Evolutionary conservation across 257 asterid species (phyloP), one percentile per base, ranked within the genome.

Genomic region (Scutellaria galericulata): DNA sequence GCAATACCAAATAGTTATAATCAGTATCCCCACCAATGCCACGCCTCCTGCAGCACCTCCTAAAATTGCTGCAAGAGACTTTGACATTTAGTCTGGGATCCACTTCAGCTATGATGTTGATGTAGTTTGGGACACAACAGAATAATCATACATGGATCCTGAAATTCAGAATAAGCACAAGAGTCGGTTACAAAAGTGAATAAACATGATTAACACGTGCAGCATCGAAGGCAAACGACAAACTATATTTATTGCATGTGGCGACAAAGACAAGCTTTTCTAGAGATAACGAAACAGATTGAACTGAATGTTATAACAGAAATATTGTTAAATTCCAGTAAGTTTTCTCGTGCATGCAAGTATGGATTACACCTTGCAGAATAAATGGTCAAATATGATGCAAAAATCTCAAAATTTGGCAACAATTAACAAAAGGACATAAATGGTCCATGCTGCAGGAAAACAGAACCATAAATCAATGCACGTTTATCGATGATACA

Each of bases 11-110:
- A 86, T 46, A 74, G 89, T 74, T 37, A 84, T 42, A 44, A 86
- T 18, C 40, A 88, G 68, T 68, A 85, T 68, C 76, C 83, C 95
- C 78, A 83, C 84, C 85, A 92, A 84, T 81, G 90, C 87, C 92
- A 87, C 89, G 88, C 86, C 96, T 91, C 97, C 96, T 92, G 96
- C 98, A 92, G 94, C 98, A 81, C 96, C 96, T 77, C 96, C 98
- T 71, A 90, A 22, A 77, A 92, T 88, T 81, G 90, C 96, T 87
- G 96, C 98, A 92, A 88, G 96, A 88, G 96, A 81, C 89, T 77
- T 84, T 83, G 98, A 92, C 98, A 92, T 91, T 85, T 87, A 89
- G 86, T 79, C 82, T 50, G 84, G 84, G 80, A 84, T 81, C 86
- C 86, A 84, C 84, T 77, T 83, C 79, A 83, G 88, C 87, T 75